Evolutionary conservation across 306 rosid genomes (phyloP).

Genomic region (Sicyos edulis): DNA sequence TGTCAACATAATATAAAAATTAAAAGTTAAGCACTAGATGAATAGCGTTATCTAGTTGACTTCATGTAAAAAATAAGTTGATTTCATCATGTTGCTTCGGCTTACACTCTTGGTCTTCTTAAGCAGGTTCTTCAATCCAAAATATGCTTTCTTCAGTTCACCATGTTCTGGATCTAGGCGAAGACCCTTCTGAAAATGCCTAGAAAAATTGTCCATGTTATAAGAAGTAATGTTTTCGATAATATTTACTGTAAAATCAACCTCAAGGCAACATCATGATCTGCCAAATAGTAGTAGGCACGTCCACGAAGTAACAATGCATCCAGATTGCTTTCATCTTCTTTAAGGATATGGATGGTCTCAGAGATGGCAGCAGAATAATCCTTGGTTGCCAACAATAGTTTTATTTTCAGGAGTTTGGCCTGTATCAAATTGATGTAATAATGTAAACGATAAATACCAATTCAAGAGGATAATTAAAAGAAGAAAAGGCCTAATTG

Average conservation of each 20-base stretch:
- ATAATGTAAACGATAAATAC: constrained; percentile 12
- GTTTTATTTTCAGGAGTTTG: constrained; percentile 62
- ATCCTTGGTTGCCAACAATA: constrained; percentile 69
- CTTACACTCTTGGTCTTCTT: constrained; percentile 88
- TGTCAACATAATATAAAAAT: constrained; percentile 27
- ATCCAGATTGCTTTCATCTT: constrained; percentile 79
- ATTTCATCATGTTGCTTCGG: constrained; percentile 1
- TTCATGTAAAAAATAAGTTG: too few species aligned
- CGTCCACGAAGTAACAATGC: constrained; percentile 85
- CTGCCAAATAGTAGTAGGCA: constrained; percentile 94
- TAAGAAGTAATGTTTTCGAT: constrained; percentile 2
- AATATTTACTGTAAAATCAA: constrained; percentile 27
- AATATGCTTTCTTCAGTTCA: constrained; percentile 89
- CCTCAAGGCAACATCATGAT: constrained; percentile 96
- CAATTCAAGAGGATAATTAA: constrained; percentile 9
- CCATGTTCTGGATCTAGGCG: constrained; percentile 93
- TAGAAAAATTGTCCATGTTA: constrained; percentile 24
- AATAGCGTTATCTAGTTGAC: constrained; percentile 1
- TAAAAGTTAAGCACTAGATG: constrained; percentile 20
- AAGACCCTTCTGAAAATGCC: constrained; percentile 98
- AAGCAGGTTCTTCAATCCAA: constrained; percentile 84
- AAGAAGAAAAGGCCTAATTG: background rate
- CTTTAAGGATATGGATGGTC: constrained; percentile 76
- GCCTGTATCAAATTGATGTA: constrained; percentile 49
- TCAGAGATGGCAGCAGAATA: constrained; percentile 74